Percentiles rank a stretch among this genome's conserved stretches.
phyloP scores from a whole-genome alignment of 352 stramenopile genomes.

The Plasmopara muralis region DNA sequence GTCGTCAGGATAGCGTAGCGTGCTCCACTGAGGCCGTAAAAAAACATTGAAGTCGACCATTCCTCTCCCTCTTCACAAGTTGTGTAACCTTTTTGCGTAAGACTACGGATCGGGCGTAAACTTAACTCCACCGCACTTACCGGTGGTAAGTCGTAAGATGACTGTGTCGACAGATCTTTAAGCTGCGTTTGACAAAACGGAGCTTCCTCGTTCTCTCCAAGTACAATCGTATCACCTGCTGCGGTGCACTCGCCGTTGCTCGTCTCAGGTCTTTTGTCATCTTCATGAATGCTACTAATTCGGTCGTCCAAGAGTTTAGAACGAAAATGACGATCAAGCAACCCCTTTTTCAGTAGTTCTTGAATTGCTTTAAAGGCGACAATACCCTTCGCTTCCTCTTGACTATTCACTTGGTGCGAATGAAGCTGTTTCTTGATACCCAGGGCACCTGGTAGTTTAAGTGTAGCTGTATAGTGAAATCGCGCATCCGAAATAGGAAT shows the following conservation, averaged over 20 bases:
- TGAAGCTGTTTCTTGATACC: constrained; percentile 56
- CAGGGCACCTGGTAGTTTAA: constrained; percentile 52
- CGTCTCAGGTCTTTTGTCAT: constrained; percentile 7
- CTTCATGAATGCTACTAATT: constrained; percentile 29
- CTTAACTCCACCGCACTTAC: constrained; percentile 70
- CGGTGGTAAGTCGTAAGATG: constrained; percentile 77
- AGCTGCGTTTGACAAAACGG: constrained; percentile 23
- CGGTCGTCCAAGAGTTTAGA: constrained; percentile 62
- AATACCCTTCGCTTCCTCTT: constrained; percentile 70
- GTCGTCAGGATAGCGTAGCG: constrained; percentile 68
- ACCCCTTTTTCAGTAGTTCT: constrained; percentile 57
- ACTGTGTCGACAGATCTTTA: constrained; percentile 70
- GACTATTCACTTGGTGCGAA: constrained; percentile 53
- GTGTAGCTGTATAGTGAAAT: constrained; percentile 58
- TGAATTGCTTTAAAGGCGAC: constrained; percentile 76
- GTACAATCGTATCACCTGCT: constrained; percentile 31
- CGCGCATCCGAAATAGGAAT: constrained; percentile 11
- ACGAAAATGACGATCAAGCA: constrained; percentile 64
- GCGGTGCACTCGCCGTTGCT: constrained; percentile 3
- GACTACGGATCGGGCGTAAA: constrained; percentile 53
- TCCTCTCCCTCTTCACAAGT: constrained; percentile 26
- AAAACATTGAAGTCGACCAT: constrained; percentile 60
- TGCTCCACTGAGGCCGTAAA: constrained; percentile 68
- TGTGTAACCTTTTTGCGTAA: constrained; percentile 21
- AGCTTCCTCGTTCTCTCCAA: constrained; percentile 24